Base-by-base conservation (phyloP, 345 rosid species). In the Eucalyptus erythrocorys region DNA sequence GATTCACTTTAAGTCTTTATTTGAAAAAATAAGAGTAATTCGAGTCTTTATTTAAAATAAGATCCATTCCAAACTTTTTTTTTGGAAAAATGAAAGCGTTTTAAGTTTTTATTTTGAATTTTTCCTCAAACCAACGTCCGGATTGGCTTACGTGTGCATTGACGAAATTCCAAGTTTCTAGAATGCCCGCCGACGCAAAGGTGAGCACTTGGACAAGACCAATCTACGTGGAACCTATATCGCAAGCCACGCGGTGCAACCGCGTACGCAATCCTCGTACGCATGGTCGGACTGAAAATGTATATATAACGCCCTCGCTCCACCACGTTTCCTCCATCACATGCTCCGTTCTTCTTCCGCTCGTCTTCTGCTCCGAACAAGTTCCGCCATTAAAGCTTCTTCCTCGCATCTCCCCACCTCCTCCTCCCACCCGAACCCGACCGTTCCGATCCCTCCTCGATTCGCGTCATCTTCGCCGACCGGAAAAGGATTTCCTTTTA, bases 41-140 rank as follows among this genome's bases (percentile, higher is more conserved):
- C 0, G 2, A 3, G 2, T 0, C 0, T 1, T 53, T 22, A 59
- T 59, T 59, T 59, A 6, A 59, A 10, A 57, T 3, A 10, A 57
- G 5, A 5, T 57, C 0, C 1, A 57, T 2, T 5, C 3, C 0
- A 1, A 1, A 57, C n/a, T 26, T 26, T 0, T 53, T 19, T 6
- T 11, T 5, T 0, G 0, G 1, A 0, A 26, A 26, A 59, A 59
- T 5, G 1, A 11, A 1, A 3, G 3, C 8, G 1, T 1, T 57
- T 57, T 26, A 10, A 11, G 7, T 57, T 10, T 1, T 57, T 26
- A 2, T 57, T 57, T 26, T 3, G 1, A 57, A 11, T 57, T 57
- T 51, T 11, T 3, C 66, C 15, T 1, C 2, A 4, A 49, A 19
- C 3, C 57, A 6, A 21, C 71, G 1, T 6, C 14, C 15, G 13